phyloP scores from a whole-genome alignment of 305 asterid species.

The Solanum hybrid region DNA sequence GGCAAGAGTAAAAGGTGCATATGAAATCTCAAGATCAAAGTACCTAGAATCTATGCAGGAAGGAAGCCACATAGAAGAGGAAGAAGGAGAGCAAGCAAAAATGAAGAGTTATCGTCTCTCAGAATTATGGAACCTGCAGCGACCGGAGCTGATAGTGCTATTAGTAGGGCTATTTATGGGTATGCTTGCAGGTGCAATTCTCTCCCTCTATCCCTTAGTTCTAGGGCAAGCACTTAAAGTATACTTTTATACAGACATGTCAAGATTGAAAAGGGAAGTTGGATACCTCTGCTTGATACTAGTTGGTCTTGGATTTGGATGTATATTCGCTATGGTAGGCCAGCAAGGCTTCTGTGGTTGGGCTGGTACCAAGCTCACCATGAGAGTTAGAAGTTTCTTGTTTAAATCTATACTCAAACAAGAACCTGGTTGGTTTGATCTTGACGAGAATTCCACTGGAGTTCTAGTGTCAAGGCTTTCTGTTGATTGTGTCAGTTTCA shows the following conservation, averaged over 20 bases:
- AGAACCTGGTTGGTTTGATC: constrained; percentile 86
- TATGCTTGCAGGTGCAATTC: constrained; percentile 64
- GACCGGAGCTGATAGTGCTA: constrained; percentile 41
- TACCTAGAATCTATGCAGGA: constrained; percentile 24
- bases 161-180: constrained; percentile 46
- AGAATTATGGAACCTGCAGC: constrained; percentile 61
- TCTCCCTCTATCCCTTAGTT: constrained; percentile 63
- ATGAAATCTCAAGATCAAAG: constrained; percentile 30
- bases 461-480: constrained; percentile 62
- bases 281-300: constrained; percentile 51
- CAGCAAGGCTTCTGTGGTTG: constrained; percentile 84
- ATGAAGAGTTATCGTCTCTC: constrained; percentile 28
- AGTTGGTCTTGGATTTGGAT: constrained; percentile 71
- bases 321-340: constrained; percentile 55
- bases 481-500: constrained; percentile 42
- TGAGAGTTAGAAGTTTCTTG: constrained; percentile 44
- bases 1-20: constrained; percentile 11
- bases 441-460: constrained; percentile 59
- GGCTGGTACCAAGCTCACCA: constrained; percentile 71
- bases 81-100: constrained; percentile 22
- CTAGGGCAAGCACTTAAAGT: constrained; percentile 68
- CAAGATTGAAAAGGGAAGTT: constrained; percentile 42
- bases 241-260: constrained; percentile 30
- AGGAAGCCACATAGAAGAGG: constrained; percentile 6
- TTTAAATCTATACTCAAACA: constrained; percentile 56